Conservation (phyloP, 73 alveolate species). For the Paramecium biaurelia region DNA sequence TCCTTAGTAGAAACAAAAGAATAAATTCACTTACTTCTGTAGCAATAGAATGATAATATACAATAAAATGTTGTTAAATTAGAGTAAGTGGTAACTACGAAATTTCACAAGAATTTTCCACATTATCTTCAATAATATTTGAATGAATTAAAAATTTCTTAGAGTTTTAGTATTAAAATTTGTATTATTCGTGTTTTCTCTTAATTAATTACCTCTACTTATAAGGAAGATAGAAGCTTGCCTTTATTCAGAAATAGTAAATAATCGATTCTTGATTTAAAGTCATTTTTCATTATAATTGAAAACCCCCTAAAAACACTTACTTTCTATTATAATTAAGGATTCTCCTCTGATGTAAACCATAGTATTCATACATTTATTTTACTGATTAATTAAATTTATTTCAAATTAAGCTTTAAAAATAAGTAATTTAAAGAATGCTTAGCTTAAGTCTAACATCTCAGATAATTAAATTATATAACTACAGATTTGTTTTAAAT, state of each 20-base stretch:
- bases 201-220: slow-evolving; percentile 41
- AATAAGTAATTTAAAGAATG: neutral
- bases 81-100: too few species aligned
- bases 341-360: too few species aligned
- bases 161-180: slow-evolving; percentile 57
- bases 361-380: too few species aligned
- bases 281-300: too few species aligned
- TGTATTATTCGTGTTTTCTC: slow-evolving; percentile 63
- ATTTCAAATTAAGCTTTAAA: neutral
- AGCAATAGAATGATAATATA: slow-evolving; percentile 68
- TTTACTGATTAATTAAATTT: neutral
- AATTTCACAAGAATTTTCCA: too few species aligned
- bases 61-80: too few species aligned
- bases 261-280: too few species aligned
- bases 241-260: too few species aligned
- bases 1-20: slow-evolving; percentile 66
- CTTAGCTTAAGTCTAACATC: neutral
- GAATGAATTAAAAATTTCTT: slow-evolving; percentile 43
- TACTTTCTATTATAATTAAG: too few species aligned
- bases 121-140: too few species aligned
- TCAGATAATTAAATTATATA: neutral
- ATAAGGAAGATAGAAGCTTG: too few species aligned
- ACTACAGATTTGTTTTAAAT: neutral
- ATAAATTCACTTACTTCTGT: slow-evolving; percentile 52
- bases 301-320: neutral